Evolutionary conservation across 208 protist genomes (phyloP).

Genomic region (Crithidia expoeki): DNA sequence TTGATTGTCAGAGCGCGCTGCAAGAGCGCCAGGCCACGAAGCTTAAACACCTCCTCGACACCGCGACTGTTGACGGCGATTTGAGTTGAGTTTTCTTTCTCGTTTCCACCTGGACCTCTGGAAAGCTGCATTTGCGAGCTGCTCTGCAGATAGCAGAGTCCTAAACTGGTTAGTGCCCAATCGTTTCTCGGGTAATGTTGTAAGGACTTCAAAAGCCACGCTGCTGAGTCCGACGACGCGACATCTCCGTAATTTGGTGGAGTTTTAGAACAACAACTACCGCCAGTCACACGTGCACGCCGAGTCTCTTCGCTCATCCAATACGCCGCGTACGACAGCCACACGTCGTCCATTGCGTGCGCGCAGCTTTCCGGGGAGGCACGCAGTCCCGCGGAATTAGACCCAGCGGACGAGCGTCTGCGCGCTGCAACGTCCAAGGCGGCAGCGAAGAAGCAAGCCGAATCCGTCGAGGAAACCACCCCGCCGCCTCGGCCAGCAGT

Average conservation of each 20-base stretch:
- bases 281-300: not conserved
- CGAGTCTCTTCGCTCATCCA: slow-evolving; percentile 37
- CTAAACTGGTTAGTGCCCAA: slow-evolving; percentile 50
- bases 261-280: no score
- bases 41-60: not conserved
- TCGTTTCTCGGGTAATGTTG: slow-evolving; percentile 42
- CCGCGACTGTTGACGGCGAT: no score
- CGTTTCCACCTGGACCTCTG: no score
- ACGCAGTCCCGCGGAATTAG: not conserved
- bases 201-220: slow-evolving; percentile 30
- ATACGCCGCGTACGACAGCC: slow-evolving; percentile 45
- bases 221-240: not conserved
- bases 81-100: no score
- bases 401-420: not conserved
- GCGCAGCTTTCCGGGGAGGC: slow-evolving; percentile 7
- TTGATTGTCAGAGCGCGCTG: slow-evolving; percentile 45
- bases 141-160: slow-evolving; percentile 14
- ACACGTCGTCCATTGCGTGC: slow-evolving; percentile 31
- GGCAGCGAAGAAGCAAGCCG: slow-evolving; percentile 13
- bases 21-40: slow-evolving; percentile 33
- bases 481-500: not conserved
- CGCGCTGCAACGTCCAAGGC: slow-evolving; percentile 3
- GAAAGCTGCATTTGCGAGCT: no score
- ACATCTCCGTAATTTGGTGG: no score
- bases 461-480: not conserved